Evolutionary conservation across 75 land plant species (phyloP), one percentile per base, ranked within the genome.

Genomic region (Sequoia sempervirens): DNA sequence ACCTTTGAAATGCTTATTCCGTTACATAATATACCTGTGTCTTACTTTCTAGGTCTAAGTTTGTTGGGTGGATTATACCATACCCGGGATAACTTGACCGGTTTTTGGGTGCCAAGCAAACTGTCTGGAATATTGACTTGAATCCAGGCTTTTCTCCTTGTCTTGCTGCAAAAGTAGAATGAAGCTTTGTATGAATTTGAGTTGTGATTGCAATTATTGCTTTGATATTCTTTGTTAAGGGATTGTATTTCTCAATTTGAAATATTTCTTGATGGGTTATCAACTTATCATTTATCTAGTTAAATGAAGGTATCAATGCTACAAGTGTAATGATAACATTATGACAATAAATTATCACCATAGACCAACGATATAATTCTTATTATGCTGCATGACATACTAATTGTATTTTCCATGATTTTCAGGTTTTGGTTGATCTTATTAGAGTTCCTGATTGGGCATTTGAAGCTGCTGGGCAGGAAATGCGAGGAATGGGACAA

Each of bases 401-500:
- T 76, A 53, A 32, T 43, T 43, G 5, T 30, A 10, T 80, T 18
- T 64, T 40, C 26, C 46, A 81, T 82, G 54, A 23, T 37, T 64
- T 83, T n/a, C 87, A 97, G 99, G 95, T 97, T 56, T 82, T 97
- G 82, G 86, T 95, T 82, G 99, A 97, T 89, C 87, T 97, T 90
- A 88, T 97, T 52, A 88, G 96, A 17, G 96, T 92, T 47, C 99
- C 99, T 38, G 96, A 93, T 81, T 92, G 98, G 98, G 93, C 99
- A 66, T 90, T 91, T 88, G 95, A 95, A 85, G 93, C 93, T 82
- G 90, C 97, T 83, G 93, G 92, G 38, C 94, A 90, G 74, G 97
- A 95, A 70, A 78, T 90, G 90, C 89, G 97, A 88, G 92, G 90
- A 43, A 91, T 90, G 84, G 93, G 94, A 75, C 97, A 93, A 85